These are phyloP conservation scores for Spinellus fusiger DNA, from an alignment of 192 early-diverging fungal species.

Conservation along the genomic window DNA sequence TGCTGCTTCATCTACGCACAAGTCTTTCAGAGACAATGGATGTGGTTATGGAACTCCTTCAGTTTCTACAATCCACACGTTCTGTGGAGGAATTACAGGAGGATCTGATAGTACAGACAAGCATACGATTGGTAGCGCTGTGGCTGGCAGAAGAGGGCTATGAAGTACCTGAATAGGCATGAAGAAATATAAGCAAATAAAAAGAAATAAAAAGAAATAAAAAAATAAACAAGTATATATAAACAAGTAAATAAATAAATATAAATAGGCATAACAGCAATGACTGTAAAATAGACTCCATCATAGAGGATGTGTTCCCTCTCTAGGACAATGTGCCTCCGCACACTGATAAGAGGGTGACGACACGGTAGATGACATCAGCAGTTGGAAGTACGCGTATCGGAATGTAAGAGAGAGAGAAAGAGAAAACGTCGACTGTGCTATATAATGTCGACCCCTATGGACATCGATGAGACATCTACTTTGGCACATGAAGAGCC, in stretches of 20 bases:
- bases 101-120: slow-evolving; percentile 16
- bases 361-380: too few relatives aligned
- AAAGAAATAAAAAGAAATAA: not conserved
- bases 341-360: too few relatives aligned
- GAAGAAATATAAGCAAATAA: not conserved
- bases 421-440: too few relatives aligned
- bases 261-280: too few relatives aligned
- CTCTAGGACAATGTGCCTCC: too few relatives aligned
- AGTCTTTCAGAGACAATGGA: slow-evolving; percentile 32
- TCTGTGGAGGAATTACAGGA: slow-evolving; percentile 4
- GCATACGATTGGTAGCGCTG: slow-evolving; percentile 20
- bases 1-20: slow-evolving; percentile 26
- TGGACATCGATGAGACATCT: slow-evolving; percentile 29
- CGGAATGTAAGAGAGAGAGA: too few relatives aligned
- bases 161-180: slow-evolving; percentile 9
- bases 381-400: too few relatives aligned
- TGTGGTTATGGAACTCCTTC: slow-evolving; percentile 28
- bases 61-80: slow-evolving; percentile 19
- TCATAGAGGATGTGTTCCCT: too few relatives aligned
- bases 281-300: too few relatives aligned
- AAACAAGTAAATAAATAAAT: not conserved
- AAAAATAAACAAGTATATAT: not conserved
- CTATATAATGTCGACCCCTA: slow-evolving; percentile 31
- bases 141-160: slow-evolving; percentile 32
- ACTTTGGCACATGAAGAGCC: not conserved